Base-by-base conservation (phyloP, 257 asterid genomes). In the Ballota nigra region DNA sequence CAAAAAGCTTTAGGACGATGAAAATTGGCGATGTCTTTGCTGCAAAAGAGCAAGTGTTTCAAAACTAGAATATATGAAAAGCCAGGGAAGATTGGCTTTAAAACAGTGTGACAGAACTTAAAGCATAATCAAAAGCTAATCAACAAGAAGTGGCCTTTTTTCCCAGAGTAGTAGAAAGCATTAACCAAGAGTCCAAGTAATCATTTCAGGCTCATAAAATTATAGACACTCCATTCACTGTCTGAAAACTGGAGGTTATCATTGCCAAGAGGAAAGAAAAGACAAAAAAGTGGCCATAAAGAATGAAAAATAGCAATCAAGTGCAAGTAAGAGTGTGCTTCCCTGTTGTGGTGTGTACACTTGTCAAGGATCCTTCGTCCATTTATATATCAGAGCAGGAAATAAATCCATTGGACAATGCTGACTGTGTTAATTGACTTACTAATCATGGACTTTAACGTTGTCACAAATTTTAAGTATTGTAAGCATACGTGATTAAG, bases 1-100 rank as follows among this genome's bases (percentile, higher is more conserved):
- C 99, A 95, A 56, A 85, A 76, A 65, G 96, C 96, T 80, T 85
- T 95, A 60, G 99, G 97, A 72, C 98, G 99, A 82, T 95, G 99
- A 82, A 95, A 95, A 86, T 88, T 92, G 56, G 99, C 96, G 66
- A 92, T 68, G 77, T 95, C 99, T 85, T 95, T 95, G 83, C 99
- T 95, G 97, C 84, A 86, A 79, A 78, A 71, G 62, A 72, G 52
- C 31, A 72, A 76, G 65, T 43, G 75, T 66, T 70, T 76, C 74
- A 77, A 59, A 56, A 78, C 75, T 55, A 75, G 77, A 69, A 43
- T 43, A 75, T 33, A 77, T 16, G 49, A 62, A 70, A 75, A 75
- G 22, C 12, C 22, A 33, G 24, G 66, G 58, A 65, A 57, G 76
- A 34, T 53, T 70, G 31, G 70, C 16, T 56, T 38, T 26, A 47